Evolutionary conservation across 1,284 basidiomycete species (phyloP).

Genomic region (Clitocybe nebularis): DNA sequence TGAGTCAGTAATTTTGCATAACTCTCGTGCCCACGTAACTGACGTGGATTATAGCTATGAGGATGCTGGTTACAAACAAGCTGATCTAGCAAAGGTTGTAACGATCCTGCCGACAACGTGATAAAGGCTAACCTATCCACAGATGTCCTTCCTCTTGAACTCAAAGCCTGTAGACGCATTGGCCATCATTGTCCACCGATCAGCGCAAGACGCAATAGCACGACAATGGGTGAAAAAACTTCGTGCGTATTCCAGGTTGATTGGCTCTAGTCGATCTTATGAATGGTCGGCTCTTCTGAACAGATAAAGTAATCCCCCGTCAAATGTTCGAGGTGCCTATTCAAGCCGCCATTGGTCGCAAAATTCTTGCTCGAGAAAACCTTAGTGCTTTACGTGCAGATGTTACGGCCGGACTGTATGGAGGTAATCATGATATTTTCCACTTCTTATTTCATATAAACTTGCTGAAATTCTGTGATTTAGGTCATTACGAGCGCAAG

Average conservation of each 20-base stretch:
- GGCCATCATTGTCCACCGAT: conserved; percentile 84
- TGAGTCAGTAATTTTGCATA: conserved; percentile 53
- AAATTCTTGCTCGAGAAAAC: conserved; percentile 87
- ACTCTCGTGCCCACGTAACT: conserved; percentile 8
- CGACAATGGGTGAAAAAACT: conserved; percentile 87
- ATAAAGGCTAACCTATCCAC: conserved; percentile 2
- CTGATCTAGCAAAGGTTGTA: conserved; percentile 76
- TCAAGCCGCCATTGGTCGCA: conserved; percentile 82
- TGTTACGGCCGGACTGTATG: conserved; percentile 92
- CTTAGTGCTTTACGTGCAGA: conserved; percentile 88
- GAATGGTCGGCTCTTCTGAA: conserved; percentile 1
- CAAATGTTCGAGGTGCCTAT: conserved; percentile 95
- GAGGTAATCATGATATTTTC: conserved; percentile 50
- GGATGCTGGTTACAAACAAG: conserved; percentile 80
- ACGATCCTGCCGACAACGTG: not conserved
- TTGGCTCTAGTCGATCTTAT: not conserved
- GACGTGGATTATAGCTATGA: conserved; percentile 64
- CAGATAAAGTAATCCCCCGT: conserved; percentile 87
- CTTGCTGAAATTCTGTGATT: conserved; percentile 1
- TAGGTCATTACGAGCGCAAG: conserved; percentile 86
- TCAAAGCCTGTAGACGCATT: conserved; percentile 86
- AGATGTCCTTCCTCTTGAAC: conserved; percentile 90
- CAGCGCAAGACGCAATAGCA: conserved; percentile 68
- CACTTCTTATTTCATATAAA: not conserved
- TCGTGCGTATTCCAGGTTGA: conserved; percentile 45